Percentiles rank a stretch among this genome's conserved stretches.
phyloP scores from a whole-genome alignment of 345 rosid genomes.

The Trapa bicornis region DNA sequence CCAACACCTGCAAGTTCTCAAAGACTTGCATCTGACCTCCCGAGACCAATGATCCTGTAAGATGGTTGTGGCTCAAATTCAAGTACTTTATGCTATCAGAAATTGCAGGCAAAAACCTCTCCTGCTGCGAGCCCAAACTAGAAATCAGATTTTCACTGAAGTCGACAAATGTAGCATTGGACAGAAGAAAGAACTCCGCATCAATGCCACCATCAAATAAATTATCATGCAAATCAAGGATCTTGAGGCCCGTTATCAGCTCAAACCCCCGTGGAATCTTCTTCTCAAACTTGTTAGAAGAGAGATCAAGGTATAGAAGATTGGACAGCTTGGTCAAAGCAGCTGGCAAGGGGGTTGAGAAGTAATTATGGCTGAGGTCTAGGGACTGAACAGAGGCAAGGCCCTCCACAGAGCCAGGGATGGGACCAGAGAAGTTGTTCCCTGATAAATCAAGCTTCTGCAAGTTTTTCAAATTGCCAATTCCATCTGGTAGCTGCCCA shows the following conservation, averaged over 20 bases:
- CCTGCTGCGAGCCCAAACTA: conserved; percentile 34
- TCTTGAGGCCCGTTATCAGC: conserved; percentile 44
- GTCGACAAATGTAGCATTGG: conserved; percentile 75
- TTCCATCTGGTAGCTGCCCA: conserved; percentile 40
- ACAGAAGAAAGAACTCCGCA: conserved; percentile 62
- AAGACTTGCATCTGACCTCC: conserved; percentile 53
- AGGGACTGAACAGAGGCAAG: conserved; percentile 60
- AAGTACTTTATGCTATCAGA: conserved; percentile 66
- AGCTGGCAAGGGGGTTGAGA: conserved; percentile 59
- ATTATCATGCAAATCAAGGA: conserved; percentile 80
- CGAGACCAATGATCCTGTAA: conserved; percentile 63
- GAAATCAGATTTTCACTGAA: conserved; percentile 60
- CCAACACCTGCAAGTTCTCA: conserved; percentile 64
- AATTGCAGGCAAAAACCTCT: conserved; percentile 62
- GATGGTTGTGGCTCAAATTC: conserved; percentile 79
- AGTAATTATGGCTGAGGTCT: conserved; percentile 76
- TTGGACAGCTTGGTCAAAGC: conserved; percentile 49
- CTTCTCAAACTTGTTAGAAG: conserved; percentile 52
- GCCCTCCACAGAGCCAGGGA: conserved; percentile 61
- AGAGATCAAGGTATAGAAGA: conserved; percentile 54
- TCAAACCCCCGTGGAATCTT: conserved; percentile 73
- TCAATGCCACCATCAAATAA: conserved; percentile 64
- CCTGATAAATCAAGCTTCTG: conserved; percentile 73
- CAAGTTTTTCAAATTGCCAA: conserved; percentile 55
- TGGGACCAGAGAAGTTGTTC: conserved; percentile 74